phyloP scores from a whole-genome alignment of 2,329 filamentous ascomycete species.

The Pestalotiopsis sp. region DNA sequence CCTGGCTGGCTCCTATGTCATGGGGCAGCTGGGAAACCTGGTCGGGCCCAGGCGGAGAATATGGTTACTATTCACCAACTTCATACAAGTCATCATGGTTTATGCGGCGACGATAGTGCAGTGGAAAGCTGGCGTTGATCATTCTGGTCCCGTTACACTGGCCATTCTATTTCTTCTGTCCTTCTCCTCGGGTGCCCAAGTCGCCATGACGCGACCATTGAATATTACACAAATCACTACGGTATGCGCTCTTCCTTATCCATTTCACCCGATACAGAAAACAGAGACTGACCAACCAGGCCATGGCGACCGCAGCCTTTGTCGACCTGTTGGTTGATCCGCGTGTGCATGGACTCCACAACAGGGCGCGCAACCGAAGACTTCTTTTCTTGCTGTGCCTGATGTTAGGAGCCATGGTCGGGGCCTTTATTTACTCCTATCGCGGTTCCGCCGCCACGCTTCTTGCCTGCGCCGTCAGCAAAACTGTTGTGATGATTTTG shows the following conservation, averaged over 20 bases:
- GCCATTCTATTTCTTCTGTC: not conserved
- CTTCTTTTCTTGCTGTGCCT: not conserved
- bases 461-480: not conserved
- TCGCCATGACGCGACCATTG: not conserved
- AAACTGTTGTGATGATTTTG: not conserved
- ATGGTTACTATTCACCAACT: not conserved
- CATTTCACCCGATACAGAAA: not conserved
- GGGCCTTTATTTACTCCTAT: not conserved
- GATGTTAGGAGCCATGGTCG: not conserved
- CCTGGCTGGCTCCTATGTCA: not conserved
- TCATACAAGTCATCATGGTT: not conserved
- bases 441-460: not conserved
- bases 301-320: slow-evolving; percentile 2
- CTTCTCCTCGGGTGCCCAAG: not conserved
- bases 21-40: not conserved
- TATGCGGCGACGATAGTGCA: not conserved
- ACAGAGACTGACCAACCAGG: not conserved
- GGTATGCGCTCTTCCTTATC: not conserved
- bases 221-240: slow-evolving; percentile 7
- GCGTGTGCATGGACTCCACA: not conserved
- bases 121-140: not conserved
- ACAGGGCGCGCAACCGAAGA: not conserved
- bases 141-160: not conserved
- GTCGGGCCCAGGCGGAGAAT: not conserved
- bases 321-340: slow-evolving; percentile 2